Conservation (phyloP, 108 stramenopile genomes). For the Asterionellopsis glacialis region DNA sequence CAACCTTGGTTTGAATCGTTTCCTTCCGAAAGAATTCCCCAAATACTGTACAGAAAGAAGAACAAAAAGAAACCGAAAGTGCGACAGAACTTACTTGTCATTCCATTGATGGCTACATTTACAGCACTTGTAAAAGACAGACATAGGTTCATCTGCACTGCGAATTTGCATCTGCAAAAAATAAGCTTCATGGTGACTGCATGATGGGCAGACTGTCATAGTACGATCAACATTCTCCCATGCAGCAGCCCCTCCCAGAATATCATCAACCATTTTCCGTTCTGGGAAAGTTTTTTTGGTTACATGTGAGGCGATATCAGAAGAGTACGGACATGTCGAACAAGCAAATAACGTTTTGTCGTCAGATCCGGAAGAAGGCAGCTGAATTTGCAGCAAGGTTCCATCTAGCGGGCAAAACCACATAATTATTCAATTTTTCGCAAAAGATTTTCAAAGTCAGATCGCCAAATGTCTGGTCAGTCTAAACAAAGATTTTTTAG, state of each 20-base stretch:
- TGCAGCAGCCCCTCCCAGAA: conserved; percentile 93
- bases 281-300: conserved; percentile 53
- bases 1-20: no score
- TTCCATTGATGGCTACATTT: conserved; percentile 89
- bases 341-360: conserved; percentile 56
- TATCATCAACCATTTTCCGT: conserved; percentile 93
- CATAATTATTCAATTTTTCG: conserved; percentile 32
- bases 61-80: no score
- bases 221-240: conserved; percentile 99
- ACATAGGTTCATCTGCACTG: conserved; percentile 96
- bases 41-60: no score
- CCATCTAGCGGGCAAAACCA: conserved; percentile 89
- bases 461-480: no score
- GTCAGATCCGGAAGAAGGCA: conserved; percentile 13
- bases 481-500: no score
- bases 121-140: conserved; percentile 95
- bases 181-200: conserved; percentile 88
- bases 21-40: no score
- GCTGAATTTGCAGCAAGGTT: conserved; percentile 70
- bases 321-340: conserved; percentile 80
- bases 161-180: conserved; percentile 99
- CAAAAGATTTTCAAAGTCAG: neutral
- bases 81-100: conserved; percentile 88
- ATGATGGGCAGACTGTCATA: conserved; percentile 82
- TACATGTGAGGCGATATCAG: conserved; percentile 44